phyloP scores from a whole-genome alignment of 257 asterid genomes.

The Mitragyna speciosa region DNA sequence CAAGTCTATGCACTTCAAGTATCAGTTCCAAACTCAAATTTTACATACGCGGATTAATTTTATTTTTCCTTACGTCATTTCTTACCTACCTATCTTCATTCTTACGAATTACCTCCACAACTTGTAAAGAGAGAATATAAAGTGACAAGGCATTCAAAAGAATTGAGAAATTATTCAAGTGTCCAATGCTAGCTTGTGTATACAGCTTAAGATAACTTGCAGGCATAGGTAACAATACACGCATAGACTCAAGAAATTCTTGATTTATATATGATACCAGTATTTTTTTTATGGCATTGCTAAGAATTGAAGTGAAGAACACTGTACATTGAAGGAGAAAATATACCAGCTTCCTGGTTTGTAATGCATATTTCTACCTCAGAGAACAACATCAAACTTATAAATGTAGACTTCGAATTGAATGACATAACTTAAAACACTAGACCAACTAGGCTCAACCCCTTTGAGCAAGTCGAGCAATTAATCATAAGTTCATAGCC shows the following conservation, averaged over 20 bases:
- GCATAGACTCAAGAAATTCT: not conserved
- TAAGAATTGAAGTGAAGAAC: not conserved
- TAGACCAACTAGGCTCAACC: constrained; percentile 1
- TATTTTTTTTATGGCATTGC: not conserved
- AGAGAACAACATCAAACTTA: constrained; percentile 4
- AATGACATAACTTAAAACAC: not conserved
- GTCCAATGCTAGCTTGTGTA: not conserved
- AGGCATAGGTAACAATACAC: not conserved
- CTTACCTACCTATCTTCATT: not conserved
- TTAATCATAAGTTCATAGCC: not conserved
- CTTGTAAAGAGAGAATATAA: too few species aligned
- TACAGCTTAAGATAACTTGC: not conserved
- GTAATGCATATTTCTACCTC: constrained; percentile 1
- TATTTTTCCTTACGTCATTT: not conserved
- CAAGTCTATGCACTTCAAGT: not conserved
- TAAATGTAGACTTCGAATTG: not conserved
- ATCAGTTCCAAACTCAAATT: not conserved
- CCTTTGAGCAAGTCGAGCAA: constrained; percentile 18
- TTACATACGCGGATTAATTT: not conserved
- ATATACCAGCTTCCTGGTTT: constrained; percentile 17
- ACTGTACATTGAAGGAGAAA: constrained; percentile 19
- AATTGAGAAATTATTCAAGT: too few species aligned
- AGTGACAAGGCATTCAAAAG: not conserved
- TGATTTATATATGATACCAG: not conserved
- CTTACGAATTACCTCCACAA: not conserved